These are phyloP conservation scores for Zalaria obscura DNA, from an alignment of 2,329 filamentous ascomycete species.

Conservation along the genomic window DNA sequence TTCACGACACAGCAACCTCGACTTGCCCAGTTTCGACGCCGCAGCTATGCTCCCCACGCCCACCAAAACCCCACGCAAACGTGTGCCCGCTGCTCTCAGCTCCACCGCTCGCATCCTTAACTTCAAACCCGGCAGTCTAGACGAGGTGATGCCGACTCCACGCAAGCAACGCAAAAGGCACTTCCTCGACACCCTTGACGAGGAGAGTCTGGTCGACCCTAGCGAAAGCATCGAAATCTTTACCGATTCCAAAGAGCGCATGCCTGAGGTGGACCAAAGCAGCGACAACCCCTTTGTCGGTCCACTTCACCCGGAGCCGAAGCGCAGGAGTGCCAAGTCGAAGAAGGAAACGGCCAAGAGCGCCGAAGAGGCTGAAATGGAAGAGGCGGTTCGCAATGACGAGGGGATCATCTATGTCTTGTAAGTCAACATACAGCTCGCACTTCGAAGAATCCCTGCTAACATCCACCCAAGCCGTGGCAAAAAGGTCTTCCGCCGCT, in stretches of 20 bases:
- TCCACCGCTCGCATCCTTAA: conserved; percentile 34
- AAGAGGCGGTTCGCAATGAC: conserved; percentile 48
- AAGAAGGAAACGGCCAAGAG: conserved; percentile 38
- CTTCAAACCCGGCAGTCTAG: conserved; percentile 44
- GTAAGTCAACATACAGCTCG: conserved; percentile 38
- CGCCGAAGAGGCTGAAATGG: conserved; percentile 38
- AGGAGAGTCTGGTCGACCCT: conserved; percentile 4
- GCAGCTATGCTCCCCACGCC: conserved; percentile 56
- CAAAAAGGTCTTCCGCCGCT: conserved; percentile 64
- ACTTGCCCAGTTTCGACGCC: background rate
- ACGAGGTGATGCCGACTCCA: conserved; percentile 44
- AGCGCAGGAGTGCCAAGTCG: conserved; percentile 28
- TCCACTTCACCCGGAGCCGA: conserved; percentile 16
- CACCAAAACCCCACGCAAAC: conserved; percentile 61
- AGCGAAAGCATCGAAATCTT: conserved; percentile 48
- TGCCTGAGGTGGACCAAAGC: conserved; percentile 53
- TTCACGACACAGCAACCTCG: background rate
- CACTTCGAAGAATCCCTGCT: conserved; percentile 9
- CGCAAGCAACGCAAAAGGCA: conserved; percentile 29
- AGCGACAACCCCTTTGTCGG: conserved; percentile 60
- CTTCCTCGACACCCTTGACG: conserved; percentile 15
- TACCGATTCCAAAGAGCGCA: conserved; percentile 62
- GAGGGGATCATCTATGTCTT: conserved; percentile 67
- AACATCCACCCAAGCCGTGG: conserved; percentile 46
- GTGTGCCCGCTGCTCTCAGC: conserved; percentile 27